Base-by-base conservation (phyloP, 495 filamentous ascomycete genomes). In the Daldinia grandis region DNA sequence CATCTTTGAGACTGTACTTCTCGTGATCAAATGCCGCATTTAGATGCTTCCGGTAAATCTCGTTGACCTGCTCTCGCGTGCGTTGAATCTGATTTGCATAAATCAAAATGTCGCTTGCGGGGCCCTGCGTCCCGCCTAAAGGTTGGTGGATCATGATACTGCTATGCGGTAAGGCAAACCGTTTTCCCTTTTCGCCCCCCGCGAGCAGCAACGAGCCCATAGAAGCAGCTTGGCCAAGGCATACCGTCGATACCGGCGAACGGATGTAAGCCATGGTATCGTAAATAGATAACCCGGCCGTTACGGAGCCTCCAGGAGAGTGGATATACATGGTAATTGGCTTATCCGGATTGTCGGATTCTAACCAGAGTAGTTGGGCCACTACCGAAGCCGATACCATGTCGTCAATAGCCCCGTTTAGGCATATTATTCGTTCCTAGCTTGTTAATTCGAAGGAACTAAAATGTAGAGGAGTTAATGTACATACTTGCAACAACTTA, bases 241-340 rank as follows among this genome's bases (percentile, higher is more conserved):
- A 98, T 68, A 98, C 97, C 3, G 95, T 99, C 44, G 89, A 91
- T 4, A 98, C 93, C 9, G 95, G 93, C 4, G 92, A 91, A 66
- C 88, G 88, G 80, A 99, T 98, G 81, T 98, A 99, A 66, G 90
- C 90, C 95, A 99, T 99, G 55, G 96, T 98, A 79, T 99, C 95
- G 84, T 99, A 99, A 76, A 99, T 98, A 51, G 95, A 94, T 30
- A 99, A 86, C 5, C 95, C 92, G 81, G 74, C 49, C 58, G 95
- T 98, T 40, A 99, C 95, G n/a, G 91, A 93, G 33, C 95, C 95
- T 30, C 95, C 95, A 3, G 96, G 96, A 0, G 93, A 95, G 80
- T 99, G 96, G 80, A 99, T 98, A 81, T 99, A 99, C 71, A 99
- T 91, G 63, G 92, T 93, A 62, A 99, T 98, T 30, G 93, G 89